A percentile compares a stretch with the other conserved stretches of the same genome.
These are phyloP conservation scores for Gilbertella persicaria DNA, from an alignment of 371 early-diverging fungal species.

Conservation along the genomic window DNA sequence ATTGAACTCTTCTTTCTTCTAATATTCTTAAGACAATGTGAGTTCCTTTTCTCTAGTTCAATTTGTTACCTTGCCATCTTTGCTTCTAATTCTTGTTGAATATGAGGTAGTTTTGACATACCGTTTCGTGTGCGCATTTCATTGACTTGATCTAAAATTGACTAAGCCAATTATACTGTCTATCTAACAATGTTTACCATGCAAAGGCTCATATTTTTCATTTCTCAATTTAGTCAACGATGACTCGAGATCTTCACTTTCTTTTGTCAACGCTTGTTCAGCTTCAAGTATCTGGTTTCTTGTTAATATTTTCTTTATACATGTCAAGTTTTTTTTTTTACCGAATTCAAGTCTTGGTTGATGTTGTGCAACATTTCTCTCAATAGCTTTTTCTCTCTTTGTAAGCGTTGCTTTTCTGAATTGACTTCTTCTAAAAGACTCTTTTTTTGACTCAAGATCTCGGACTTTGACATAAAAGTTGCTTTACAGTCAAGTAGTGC, in stretches of 20 bases:
- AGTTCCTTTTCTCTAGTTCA: background rate
- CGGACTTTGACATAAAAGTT: conserved; percentile 33
- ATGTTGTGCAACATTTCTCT: conserved; percentile 47
- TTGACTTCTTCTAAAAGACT: conserved; percentile 37
- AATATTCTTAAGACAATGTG: conserved; percentile 20
- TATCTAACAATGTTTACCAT: conserved; percentile 45
- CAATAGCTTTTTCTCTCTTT: conserved; percentile 37
- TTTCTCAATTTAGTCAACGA: conserved; percentile 24
- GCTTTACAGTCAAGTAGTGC: conserved; percentile 40
- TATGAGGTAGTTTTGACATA: conserved; percentile 38
- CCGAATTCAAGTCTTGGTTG: conserved; percentile 44
- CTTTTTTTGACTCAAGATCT: conserved; percentile 39
- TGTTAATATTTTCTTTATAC: background rate
- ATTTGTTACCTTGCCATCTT: conserved; percentile 39
- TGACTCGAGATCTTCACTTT: conserved; percentile 37
- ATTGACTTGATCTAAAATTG: conserved; percentile 41
- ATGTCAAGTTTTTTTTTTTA: conserved; percentile 7
- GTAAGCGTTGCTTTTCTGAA: conserved; percentile 38
- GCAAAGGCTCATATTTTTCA: conserved; percentile 48
- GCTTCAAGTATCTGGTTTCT: conserved; percentile 28
- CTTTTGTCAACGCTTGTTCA: conserved; percentile 33
- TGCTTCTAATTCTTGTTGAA: conserved; percentile 50
- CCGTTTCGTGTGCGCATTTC: conserved; percentile 34
- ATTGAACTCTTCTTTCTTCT: conserved; percentile 44
- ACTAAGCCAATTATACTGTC: too few relatives aligned